Conservation (phyloP, 495 filamentous ascomycete genomes). For the Hypoxylon rickii region DNA sequence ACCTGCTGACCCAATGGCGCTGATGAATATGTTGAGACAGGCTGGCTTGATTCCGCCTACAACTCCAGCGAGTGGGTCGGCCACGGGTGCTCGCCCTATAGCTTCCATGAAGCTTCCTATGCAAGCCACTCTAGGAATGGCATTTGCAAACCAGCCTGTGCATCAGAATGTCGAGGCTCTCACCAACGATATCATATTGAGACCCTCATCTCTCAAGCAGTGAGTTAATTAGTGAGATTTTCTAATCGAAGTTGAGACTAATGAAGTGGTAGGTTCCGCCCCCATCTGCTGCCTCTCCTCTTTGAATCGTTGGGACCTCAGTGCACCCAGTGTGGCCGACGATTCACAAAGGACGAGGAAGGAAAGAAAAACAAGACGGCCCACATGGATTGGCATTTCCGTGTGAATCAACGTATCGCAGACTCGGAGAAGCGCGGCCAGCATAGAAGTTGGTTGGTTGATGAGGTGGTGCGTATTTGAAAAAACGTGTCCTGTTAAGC, state of each 20-base stretch:
- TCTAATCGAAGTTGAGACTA: conserved; percentile 16
- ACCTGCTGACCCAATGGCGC: conserved; percentile 45
- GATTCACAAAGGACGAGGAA: conserved; percentile 76
- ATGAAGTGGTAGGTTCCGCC: conserved; percentile 65
- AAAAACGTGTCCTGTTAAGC: neutral
- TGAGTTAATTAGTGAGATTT: conserved; percentile 49
- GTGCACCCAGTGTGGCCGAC: conserved; percentile 88
- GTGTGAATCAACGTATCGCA: conserved; percentile 83
- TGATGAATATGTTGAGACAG: conserved; percentile 54
- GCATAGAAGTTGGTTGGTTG: conserved; percentile 90
- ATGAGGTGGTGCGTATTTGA: conserved; percentile 74
- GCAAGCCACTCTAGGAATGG: conserved; percentile 31
- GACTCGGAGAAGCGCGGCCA: conserved; percentile 82
- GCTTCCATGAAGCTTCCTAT: conserved; percentile 40
- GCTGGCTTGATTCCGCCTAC: conserved; percentile 50
- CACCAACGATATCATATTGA: conserved; percentile 68
- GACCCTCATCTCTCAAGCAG: conserved; percentile 76
- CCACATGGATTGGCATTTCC: conserved; percentile 98
- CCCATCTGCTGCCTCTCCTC: conserved; percentile 69
- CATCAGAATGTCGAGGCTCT: conserved; percentile 38
- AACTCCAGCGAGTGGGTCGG: conserved; percentile 31
- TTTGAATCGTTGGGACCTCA: conserved; percentile 81
- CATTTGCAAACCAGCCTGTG: conserved; percentile 2
- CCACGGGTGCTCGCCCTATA: conserved; percentile 50
- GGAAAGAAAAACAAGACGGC: conserved; percentile 84